phyloP scores from a whole-genome alignment of 306 rosid species.

The Quercus cerris region DNA sequence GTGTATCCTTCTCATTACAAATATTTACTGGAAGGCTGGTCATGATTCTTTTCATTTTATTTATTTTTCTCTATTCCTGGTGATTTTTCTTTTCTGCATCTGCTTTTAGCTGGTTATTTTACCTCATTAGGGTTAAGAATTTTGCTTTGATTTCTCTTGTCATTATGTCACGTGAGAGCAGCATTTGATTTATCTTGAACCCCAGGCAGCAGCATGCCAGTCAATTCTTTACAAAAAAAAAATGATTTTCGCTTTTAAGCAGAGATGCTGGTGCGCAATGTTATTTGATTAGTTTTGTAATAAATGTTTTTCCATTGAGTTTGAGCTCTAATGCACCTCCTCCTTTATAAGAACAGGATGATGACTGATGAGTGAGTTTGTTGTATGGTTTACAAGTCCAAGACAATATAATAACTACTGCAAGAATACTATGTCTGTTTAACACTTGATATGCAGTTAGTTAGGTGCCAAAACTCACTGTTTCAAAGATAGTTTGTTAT shows the following conservation, averaged over 20 bases:
- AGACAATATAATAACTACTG: too few species aligned
- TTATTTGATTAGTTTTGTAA: background rate
- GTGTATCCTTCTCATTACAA: background rate
- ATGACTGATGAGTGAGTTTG: too few species aligned
- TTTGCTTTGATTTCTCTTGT: background rate
- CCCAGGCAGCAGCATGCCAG: background rate
- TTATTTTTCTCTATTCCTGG: background rate
- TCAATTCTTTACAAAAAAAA: background rate
- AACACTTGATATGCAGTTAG: too few species aligned
- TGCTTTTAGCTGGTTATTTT: background rate
- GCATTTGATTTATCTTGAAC: background rate
- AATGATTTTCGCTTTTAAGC: background rate
- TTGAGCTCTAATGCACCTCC: too few species aligned
- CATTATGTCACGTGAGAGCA: background rate
- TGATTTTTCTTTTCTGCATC: background rate
- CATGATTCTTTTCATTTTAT: background rate
- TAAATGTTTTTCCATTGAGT: too few species aligned
- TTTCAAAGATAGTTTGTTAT: background rate
- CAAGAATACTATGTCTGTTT: too few species aligned
- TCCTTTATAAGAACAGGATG: too few species aligned
- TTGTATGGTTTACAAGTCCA: too few species aligned
- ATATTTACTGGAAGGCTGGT: background rate
- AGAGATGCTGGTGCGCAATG: background rate
- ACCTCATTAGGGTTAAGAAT: background rate
- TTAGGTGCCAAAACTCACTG: too few species aligned